phyloP scores from a whole-genome alignment of 305 asterid genomes.

The Andrographis paniculata region DNA sequence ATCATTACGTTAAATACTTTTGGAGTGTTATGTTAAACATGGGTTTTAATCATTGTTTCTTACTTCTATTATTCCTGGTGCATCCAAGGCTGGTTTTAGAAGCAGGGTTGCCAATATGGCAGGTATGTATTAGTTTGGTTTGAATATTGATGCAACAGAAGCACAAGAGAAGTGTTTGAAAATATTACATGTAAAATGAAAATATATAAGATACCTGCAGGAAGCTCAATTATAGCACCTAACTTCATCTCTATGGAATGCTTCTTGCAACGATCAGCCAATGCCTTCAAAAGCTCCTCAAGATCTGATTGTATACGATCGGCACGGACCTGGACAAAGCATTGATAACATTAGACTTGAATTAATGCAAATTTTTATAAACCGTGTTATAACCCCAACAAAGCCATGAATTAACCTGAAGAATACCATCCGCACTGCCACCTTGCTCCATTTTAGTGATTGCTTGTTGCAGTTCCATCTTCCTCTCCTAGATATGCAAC shows the following conservation, averaged over 20 bases:
- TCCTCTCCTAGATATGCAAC: constrained; percentile 62
- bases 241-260: constrained; percentile 59
- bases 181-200: constrained; percentile 12
- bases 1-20: background rate
- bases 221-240: constrained; percentile 79
- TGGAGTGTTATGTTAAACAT: background rate
- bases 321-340: constrained; percentile 76
- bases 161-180: background rate
- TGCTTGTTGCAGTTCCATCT: constrained; percentile 89
- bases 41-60: background rate
- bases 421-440: constrained; percentile 99
- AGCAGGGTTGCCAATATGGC: constrained; percentile 4
- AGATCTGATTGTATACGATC: constrained; percentile 97
- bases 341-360: constrained; percentile 20
- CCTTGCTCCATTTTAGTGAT: constrained; percentile 93
- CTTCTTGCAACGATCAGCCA: constrained; percentile 82
- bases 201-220: constrained; percentile 49
- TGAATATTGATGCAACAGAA: constrained; percentile 2
- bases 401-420: constrained; percentile 53
- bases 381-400: constrained; percentile 15
- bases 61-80: constrained; percentile 7
- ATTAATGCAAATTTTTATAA: constrained; percentile 15
- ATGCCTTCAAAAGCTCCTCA: constrained; percentile 86
- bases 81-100: constrained; percentile 6
- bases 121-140: background rate